Evolutionary conservation across 768 basidiomycete species (phyloP).

Genomic region (Saitozyma podzolica): DNA sequence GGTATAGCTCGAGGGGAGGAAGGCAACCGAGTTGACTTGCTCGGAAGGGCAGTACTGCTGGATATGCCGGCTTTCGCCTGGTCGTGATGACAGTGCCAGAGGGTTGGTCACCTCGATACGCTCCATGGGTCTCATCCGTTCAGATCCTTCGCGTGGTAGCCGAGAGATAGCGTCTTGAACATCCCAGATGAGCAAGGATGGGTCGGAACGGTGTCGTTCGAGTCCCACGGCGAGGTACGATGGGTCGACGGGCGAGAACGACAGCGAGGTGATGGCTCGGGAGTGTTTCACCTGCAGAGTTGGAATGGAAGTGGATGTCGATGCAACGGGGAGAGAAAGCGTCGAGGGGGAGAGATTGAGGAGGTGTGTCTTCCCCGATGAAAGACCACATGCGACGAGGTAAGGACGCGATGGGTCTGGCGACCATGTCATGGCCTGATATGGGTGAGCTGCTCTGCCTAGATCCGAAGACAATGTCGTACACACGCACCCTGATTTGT

Average conservation of each 20-base stretch:
- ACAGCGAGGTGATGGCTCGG: slow-evolving; percentile 34
- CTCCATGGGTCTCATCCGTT: slow-evolving; percentile 25
- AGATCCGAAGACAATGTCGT: neutral
- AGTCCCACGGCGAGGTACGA: slow-evolving; percentile 42
- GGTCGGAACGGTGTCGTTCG: slow-evolving; percentile 43
- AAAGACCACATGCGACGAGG: slow-evolving; percentile 38
- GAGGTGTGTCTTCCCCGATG: slow-evolving; percentile 36
- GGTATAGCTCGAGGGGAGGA: slow-evolving; percentile 22
- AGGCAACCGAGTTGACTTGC: slow-evolving; percentile 36
- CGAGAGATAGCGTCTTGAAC: slow-evolving; percentile 26
- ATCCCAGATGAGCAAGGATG: slow-evolving; percentile 45
- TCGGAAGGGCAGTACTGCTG: slow-evolving; percentile 45
- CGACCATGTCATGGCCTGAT: slow-evolving; percentile 43
- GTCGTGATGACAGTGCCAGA: slow-evolving; percentile 10
- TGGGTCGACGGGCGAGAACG: slow-evolving; percentile 37
- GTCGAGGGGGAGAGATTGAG: slow-evolving; percentile 39
- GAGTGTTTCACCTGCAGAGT: slow-evolving; percentile 32
- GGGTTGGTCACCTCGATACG: slow-evolving; percentile 31
- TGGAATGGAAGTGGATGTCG: slow-evolving; percentile 10
- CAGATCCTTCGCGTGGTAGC: slow-evolving; percentile 14
- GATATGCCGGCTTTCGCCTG: slow-evolving; percentile 30
- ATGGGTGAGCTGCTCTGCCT: neutral
- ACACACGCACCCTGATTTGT: slow-evolving; percentile 35
- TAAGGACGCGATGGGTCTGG: slow-evolving; percentile 30
- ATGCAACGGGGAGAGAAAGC: slow-evolving; percentile 16